phyloP scores from a whole-genome alignment of 2,329 filamentous ascomycete genomes.

The Colletotrichum gigasporum region DNA sequence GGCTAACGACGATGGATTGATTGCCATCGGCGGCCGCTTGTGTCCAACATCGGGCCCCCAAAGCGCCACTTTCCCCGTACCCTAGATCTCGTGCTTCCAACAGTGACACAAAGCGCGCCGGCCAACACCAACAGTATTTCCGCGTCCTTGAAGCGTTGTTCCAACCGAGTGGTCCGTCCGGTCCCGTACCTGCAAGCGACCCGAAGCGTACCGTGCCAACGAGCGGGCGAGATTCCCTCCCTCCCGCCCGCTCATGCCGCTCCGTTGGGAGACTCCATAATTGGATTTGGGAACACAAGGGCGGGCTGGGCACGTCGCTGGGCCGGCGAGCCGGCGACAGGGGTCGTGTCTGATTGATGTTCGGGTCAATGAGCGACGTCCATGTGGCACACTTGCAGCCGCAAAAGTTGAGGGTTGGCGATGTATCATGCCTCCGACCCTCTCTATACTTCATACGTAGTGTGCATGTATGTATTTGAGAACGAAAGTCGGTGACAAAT shows the following conservation, averaged over 20 bases:
- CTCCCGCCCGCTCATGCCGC: slow-evolving; percentile 23
- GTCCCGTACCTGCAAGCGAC: slow-evolving; percentile 15
- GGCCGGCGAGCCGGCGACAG: background rate
- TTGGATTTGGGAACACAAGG: background rate
- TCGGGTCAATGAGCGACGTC: background rate
- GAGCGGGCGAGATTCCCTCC: slow-evolving; percentile 5
- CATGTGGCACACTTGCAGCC: background rate
- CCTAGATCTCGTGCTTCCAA: background rate
- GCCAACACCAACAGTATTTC: background rate
- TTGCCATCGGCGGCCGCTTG: background rate
- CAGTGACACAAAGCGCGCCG: background rate
- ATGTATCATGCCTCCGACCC: background rate
- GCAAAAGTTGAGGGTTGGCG: background rate
- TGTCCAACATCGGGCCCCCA: background rate
- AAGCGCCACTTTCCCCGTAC: background rate
- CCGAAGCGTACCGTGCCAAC: slow-evolving; percentile 3
- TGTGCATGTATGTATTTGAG: no score
- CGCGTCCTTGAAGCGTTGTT: background rate
- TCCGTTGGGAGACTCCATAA: background rate
- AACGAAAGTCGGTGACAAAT: background rate
- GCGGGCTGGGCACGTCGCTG: background rate
- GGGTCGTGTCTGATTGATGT: background rate
- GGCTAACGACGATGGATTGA: background rate
- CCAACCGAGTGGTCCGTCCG: slow-evolving; percentile 2
- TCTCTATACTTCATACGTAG: no score